A percentile compares a stretch with the other conserved stretches of the same genome.
These are phyloP conservation scores for Chaetomiaceae sp. DNA, from an alignment of 2,329 filamentous ascomycete species.

Conservation along the genomic window DNA sequence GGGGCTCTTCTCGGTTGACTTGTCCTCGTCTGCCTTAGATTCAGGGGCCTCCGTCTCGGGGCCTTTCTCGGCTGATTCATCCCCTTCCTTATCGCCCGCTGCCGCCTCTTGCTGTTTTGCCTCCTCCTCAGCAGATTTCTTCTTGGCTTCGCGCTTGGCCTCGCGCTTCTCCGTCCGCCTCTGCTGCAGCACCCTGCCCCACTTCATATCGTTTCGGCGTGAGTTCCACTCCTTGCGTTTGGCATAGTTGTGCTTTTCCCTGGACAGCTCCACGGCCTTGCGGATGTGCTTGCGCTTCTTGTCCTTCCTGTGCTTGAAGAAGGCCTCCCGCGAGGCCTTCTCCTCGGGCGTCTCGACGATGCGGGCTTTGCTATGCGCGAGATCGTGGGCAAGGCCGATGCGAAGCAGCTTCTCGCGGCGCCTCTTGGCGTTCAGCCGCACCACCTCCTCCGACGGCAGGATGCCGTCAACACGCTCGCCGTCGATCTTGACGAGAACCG, in stretches of 20 bases:
- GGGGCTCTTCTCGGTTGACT: constrained; percentile 4
- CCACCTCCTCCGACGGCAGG: constrained; percentile 51
- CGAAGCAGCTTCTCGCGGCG: constrained; percentile 56
- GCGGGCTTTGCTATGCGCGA: constrained; percentile 56
- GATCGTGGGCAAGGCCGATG: constrained; percentile 54
- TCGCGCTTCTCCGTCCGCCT: constrained; percentile 28
- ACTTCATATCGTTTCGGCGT: constrained; percentile 31
- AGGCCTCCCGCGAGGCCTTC: constrained; percentile 46
- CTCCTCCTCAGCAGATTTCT: constrained; percentile 26
- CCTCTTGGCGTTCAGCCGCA: constrained; percentile 45
- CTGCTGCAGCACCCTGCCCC: constrained; percentile 36
- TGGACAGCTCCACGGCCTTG: constrained; percentile 38
- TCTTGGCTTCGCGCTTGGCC: constrained; percentile 20
- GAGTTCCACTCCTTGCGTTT: constrained; percentile 37
- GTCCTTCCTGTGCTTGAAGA: constrained; percentile 40
- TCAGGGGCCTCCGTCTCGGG: not conserved
- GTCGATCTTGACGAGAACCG: constrained; percentile 52
- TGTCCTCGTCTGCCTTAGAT: not conserved
- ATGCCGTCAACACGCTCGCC: constrained; percentile 41
- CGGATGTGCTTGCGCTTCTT: constrained; percentile 47
- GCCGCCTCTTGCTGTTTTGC: constrained; percentile 7
- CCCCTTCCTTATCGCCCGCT: constrained; percentile 15
- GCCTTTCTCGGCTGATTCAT: constrained; percentile 15
- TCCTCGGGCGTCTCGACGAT: constrained; percentile 46
- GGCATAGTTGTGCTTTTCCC: constrained; percentile 30